Percentiles rank a stretch among this genome's conserved stretches.
phyloP scores from a whole-genome alignment of 2,329 filamentous ascomycete species.

The Chaetomiaceae sp. region DNA sequence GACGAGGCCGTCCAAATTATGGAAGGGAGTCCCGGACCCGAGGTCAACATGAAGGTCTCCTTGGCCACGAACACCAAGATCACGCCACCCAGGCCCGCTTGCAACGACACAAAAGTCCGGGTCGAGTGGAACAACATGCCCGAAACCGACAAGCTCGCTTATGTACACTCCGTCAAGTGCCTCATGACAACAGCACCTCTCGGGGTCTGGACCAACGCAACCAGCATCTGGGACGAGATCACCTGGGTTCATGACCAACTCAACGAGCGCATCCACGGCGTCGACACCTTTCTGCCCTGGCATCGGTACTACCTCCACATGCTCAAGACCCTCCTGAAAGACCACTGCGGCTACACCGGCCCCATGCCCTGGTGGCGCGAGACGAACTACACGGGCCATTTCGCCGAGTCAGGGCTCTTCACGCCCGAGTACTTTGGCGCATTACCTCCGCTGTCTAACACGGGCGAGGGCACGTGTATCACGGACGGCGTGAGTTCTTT shows the following conservation, averaged over 20 bases:
- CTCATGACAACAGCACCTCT: background rate
- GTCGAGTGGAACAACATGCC: slow-evolving; percentile 2
- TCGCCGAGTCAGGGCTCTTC: background rate
- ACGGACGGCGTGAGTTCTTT: background rate
- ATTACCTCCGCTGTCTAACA: background rate
- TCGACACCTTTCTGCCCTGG: slow-evolving; percentile 1
- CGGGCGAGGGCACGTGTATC: slow-evolving; percentile 1
- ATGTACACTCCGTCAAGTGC: background rate
- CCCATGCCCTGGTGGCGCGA: slow-evolving; percentile 5
- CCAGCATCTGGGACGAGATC: slow-evolving; percentile 4
- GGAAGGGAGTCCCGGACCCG: background rate
- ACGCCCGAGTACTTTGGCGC: background rate
- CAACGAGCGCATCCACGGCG: background rate
- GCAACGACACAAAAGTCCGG: background rate
- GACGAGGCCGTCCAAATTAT: slow-evolving; percentile 3
- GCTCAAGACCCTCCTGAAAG: background rate
- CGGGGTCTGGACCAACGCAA: background rate
- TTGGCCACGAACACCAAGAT: background rate
- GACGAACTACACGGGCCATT: background rate
- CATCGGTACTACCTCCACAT: slow-evolving; percentile 5
- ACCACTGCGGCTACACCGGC: background rate
- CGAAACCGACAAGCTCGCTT: background rate
- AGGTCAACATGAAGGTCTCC: background rate
- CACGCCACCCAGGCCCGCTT: background rate
- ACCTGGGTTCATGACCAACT: background rate